Base-by-base conservation (phyloP, 495 filamentous ascomycete genomes). In the Echria macrotheca region DNA sequence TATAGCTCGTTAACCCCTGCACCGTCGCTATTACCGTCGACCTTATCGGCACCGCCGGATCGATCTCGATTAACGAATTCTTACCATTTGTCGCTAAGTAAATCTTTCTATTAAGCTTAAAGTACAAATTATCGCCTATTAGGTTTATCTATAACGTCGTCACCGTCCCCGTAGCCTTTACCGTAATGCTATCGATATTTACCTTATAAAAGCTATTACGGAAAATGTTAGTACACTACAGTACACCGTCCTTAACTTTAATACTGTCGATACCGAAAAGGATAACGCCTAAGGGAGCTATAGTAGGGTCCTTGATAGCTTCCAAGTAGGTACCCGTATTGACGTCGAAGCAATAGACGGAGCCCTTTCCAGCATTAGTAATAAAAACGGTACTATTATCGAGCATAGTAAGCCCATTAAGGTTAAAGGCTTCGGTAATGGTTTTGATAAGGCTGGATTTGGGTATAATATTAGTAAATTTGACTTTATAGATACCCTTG, bases 211-310 rank as follows among this genome's bases (percentile, higher is more conserved):
- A 67, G 24, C 50, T 64, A 55, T 71, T 73, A 52, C 56, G 61
- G 53, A 69, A 69, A 53, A 73, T 66, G 52, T 73, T 73, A 32
- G 69, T 73, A 58, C 68, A 73, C 56, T 57, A 72, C 1, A 72
- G 50, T 8, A 52, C 52, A 21, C 64, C 60, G 44, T 69, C 56
- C 5, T 46, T 31, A 50, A 66, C 65, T 38, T 60, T 59, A 40
- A 69, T 56, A n/a, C 66, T 57, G 53, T 65, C 62, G 52, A 67
- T 61, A 50, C 65, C 55, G 44, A 61, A 60, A 57, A 65, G 32
- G 65, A 71, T 55, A 50, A 33, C 23, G 46, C 60, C 64, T 22
- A 64, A 54, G 2, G 69, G 61, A 0, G 56, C 55, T 65, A 70
- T 72, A 37, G 67, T 69, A 2, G 65, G 37, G 47, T 74, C 64